A percentile compares a stretch with the other conserved stretches of the same genome.
Conservation (phyloP, 2,329 filamentous ascomycete genomes). For the Orbilia javanica region DNA sequence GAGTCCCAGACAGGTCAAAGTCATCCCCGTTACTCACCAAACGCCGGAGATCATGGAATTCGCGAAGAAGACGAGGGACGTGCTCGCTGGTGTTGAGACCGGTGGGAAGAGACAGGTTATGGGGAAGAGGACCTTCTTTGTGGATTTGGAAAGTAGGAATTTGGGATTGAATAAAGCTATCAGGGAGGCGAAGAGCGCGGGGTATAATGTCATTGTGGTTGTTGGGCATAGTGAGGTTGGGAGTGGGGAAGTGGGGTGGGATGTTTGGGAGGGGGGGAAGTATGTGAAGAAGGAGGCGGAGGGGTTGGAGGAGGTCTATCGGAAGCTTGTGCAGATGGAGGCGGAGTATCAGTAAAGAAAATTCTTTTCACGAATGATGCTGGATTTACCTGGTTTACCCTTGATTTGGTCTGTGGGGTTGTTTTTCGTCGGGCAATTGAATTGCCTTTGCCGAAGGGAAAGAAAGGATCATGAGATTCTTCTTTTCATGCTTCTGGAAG, state of each 20-base stretch:
- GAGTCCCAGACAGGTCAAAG: constrained; percentile 78
- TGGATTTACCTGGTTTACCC: too few relatives aligned
- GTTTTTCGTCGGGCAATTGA: too few relatives aligned
- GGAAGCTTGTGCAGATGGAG: constrained; percentile 60
- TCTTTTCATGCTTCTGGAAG: constrained; percentile 11
- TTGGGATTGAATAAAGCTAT: constrained; percentile 76
- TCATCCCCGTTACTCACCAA: constrained; percentile 74
- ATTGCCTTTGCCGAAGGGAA: too few relatives aligned
- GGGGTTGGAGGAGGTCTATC: constrained; percentile 58
- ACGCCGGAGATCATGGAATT: constrained; percentile 72
- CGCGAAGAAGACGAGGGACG: constrained; percentile 64
- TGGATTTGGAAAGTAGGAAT: constrained; percentile 77
- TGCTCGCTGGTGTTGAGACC: constrained; percentile 67
- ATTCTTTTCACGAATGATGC: too few relatives aligned
- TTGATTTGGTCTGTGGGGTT: too few relatives aligned
- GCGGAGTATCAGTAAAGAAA: constrained; percentile 50
- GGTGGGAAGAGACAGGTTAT: constrained; percentile 31
- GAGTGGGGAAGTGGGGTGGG: constrained; percentile 71
- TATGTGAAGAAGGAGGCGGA: constrained; percentile 42
- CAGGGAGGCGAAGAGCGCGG: constrained; percentile 76
- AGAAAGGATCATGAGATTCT: neutral
- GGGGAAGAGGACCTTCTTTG: constrained; percentile 63
- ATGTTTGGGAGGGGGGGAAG: constrained; percentile 48
- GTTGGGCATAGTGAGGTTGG: constrained; percentile 76
- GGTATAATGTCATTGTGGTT: constrained; percentile 80